Conservation (phyloP, 176 grass and related monocot species). For the Cenchrus purpureus region DNA sequence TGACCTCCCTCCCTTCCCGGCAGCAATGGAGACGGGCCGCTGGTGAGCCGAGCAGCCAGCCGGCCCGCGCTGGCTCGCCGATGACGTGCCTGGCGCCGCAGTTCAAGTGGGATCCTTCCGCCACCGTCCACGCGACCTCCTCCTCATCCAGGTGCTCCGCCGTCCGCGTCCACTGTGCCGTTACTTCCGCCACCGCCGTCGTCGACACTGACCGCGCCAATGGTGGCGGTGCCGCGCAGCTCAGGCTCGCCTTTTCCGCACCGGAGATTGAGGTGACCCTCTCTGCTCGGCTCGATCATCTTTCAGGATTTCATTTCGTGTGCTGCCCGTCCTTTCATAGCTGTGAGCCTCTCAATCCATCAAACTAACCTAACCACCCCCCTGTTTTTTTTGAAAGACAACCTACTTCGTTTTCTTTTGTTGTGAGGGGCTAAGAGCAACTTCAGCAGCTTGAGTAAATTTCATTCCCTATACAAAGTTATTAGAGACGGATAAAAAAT, state of each 20-base stretch:
- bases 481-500: no score
- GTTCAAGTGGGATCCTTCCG: slow-evolving; percentile 47
- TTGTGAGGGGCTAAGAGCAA: no score
- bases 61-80: background rate
- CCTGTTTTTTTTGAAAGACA: background rate
- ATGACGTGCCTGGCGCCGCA: slow-evolving; percentile 59
- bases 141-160: slow-evolving; percentile 40
- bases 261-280: slow-evolving; percentile 39
- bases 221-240: background rate
- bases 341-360: background rate
- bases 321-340: background rate
- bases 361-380: background rate
- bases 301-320: background rate
- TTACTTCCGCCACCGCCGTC: slow-evolving; percentile 25
- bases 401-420: no score
- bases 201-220: slow-evolving; percentile 1
- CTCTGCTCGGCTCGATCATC: background rate
- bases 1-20: background rate
- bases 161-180: slow-evolving; percentile 41
- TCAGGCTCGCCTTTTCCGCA: slow-evolving; percentile 34
- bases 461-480: no score
- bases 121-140: slow-evolving; percentile 9
- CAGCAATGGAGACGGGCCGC: slow-evolving; percentile 35
- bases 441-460: no score
- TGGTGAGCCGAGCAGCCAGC: slow-evolving; percentile 28